Evolutionary conservation across 108 stramenopile species (phyloP).

Genomic region (Nitzschia palea): DNA sequence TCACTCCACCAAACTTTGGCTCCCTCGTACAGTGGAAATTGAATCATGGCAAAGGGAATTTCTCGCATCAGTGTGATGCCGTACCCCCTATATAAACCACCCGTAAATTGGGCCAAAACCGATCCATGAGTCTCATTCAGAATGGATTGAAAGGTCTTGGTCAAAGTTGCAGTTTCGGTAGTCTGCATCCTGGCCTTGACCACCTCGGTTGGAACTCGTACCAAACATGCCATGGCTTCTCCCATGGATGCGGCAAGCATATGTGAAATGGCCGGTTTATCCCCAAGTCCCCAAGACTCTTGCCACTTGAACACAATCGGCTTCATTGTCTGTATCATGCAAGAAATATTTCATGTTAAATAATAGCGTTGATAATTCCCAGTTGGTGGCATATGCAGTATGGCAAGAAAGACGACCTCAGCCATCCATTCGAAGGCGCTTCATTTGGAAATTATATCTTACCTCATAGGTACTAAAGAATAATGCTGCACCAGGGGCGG

Average conservation of each 20-base stretch:
- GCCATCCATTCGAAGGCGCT: too few species aligned
- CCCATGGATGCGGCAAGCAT: constrained; percentile 90
- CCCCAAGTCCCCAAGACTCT: constrained; percentile 18
- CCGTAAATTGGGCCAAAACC: constrained; percentile 44
- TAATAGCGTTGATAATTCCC: too few species aligned
- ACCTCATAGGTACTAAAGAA: constrained; percentile 97
- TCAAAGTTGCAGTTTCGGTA: constrained; percentile 45
- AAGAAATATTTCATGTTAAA: too few species aligned
- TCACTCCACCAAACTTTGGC: constrained; percentile 61
- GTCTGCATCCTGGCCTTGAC: constrained; percentile 98
- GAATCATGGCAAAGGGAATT: constrained; percentile 90
- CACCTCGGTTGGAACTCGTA: constrained; percentile 98
- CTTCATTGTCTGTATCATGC: constrained; percentile 57
- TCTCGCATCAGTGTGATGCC: constrained; percentile 89
- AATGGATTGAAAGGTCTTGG: constrained; percentile 54
- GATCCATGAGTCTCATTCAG: constrained; percentile 57
- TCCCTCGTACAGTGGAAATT: constrained; percentile 87
- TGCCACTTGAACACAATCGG: constrained; percentile 50
- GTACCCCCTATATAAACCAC: constrained; percentile 86
- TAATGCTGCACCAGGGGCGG: constrained; percentile 89
- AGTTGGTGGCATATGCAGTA: too few species aligned
- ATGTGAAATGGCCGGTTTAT: constrained; percentile 64
- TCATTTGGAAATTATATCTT: too few species aligned
- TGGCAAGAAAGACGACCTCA: too few species aligned
- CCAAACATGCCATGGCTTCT: constrained; percentile 92